Evolutionary conservation across 139 green algal species (phyloP).

Genomic region (Chlorella sp.): DNA sequence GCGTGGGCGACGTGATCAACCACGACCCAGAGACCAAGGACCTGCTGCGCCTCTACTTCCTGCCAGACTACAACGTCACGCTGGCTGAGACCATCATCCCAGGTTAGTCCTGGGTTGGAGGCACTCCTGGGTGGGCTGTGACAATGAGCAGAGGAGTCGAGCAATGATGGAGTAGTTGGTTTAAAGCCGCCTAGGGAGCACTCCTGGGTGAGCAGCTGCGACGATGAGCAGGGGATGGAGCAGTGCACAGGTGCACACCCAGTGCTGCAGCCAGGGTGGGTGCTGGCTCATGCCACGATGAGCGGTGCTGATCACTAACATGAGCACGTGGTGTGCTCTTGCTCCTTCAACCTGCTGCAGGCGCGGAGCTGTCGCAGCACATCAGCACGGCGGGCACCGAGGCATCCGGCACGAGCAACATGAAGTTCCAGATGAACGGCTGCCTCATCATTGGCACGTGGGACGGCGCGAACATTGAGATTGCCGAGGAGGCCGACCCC

Average conservation of each 20-base stretch:
- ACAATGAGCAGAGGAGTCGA: too few relatives aligned
- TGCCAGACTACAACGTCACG: conserved; percentile 98
- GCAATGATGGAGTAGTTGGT: too few relatives aligned
- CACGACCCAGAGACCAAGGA: conserved; percentile 71
- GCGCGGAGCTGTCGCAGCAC: conserved; percentile 88
- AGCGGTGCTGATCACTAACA: too few relatives aligned
- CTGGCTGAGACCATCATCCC: conserved; percentile 91
- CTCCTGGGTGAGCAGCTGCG: too few relatives aligned
- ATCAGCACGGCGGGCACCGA: conserved; percentile 97
- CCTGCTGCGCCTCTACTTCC: conserved; percentile 73
- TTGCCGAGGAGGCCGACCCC: conserved; percentile 74
- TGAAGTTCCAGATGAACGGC: conserved; percentile 99
- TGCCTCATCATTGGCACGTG: conserved; percentile 50
- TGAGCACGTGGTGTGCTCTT: too few relatives aligned
- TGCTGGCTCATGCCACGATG: background rate
- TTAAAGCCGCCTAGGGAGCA: too few relatives aligned
- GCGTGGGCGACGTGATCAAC: conserved; percentile 88
- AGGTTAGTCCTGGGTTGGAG: conserved; percentile 30
- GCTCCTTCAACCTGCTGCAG: conserved; percentile 19
- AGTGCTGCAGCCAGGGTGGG: background rate
- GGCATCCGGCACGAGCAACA: conserved; percentile 95
- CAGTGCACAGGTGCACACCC: too few relatives aligned
- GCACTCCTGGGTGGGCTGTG: too few relatives aligned
- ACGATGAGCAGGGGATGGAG: too few relatives aligned
- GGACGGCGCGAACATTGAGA: conserved; percentile 99